A percentile compares a stretch with the other conserved stretches of the same genome.
Conservation (phyloP, 1,284 basidiomycete genomes). For the Sanghuangporus baumii region DNA sequence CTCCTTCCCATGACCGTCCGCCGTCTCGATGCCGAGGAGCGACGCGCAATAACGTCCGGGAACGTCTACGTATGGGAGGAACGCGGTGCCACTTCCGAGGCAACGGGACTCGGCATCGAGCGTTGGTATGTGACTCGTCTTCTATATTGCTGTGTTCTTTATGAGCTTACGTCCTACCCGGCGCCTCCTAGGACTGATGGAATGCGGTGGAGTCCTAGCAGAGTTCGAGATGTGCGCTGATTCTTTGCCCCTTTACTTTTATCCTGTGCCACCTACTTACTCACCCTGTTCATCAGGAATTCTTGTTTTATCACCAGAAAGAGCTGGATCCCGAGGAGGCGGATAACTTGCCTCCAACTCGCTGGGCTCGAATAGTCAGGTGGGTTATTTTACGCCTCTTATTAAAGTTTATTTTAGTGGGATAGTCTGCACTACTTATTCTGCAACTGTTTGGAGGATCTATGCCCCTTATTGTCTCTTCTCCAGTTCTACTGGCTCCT, state of each 20-base stretch:
- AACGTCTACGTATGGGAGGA: constrained; percentile 86
- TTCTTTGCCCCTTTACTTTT: constrained; percentile 11
- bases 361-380: constrained; percentile 74
- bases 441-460: neutral
- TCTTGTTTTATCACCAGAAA: constrained; percentile 78
- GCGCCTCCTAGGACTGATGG: constrained; percentile 59
- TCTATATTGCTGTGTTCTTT: neutral
- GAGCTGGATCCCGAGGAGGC: constrained; percentile 63
- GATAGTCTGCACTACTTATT: constrained; percentile 4
- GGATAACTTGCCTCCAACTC: constrained; percentile 55
- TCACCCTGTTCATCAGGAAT: constrained; percentile 45
- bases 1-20: constrained; percentile 68
- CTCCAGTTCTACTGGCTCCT: neutral
- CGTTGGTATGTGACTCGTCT: constrained; percentile 48
- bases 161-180: constrained; percentile 6
- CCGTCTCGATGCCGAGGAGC: constrained; percentile 71
- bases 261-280: constrained; percentile 6
- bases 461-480: neutral
- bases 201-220: constrained; percentile 76
- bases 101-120: constrained; percentile 75
- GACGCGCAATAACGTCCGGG: constrained; percentile 54
- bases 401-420: neutral
- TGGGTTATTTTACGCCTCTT: constrained; percentile 26
- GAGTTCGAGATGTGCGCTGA: constrained; percentile 65
- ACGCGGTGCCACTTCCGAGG: constrained; percentile 68